Evolutionary conservation across 495 filamentous ascomycete genomes (phyloP), one percentile per base, ranked within the genome.

Genomic region (Symbiotaphrina buchneri): DNA sequence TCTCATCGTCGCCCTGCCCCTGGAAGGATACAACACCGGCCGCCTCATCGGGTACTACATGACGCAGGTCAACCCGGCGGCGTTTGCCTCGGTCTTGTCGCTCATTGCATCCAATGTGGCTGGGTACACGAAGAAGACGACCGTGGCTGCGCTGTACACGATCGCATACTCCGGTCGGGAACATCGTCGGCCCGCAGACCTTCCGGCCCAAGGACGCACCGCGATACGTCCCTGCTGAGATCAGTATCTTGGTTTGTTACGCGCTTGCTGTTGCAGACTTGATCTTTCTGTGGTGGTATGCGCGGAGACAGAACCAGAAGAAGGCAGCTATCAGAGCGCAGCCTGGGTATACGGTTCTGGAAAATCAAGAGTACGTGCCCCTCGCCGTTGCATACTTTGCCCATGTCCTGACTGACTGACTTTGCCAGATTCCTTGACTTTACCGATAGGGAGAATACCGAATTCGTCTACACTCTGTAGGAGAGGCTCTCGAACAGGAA

Each of bases 41-140:
- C 53, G 69, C 5, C 52, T 76, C 18, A 62, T 59, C 3, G 69
- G 68, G 1, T 73, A 71, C 43, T 76, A 76, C 41, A 48, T 75
- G 23, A 72, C 67, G 0, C 58, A 67, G 45, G 56, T 65, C 5
- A 54, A 47, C 30, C 56, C 72, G 2, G 70, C 65, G 10, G 59
- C 59, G 4, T 61, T 74, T 44, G 68, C 69, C 0, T 54, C 65
- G 26, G 47, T 51, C 0, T 51, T 73, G 33, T 61, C 65, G 1
- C 53, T 75, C 32, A 65, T 74, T 27, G 59, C 59, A 0, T 65
- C 60, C 15, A 78, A 80, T 37, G 63, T 77, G 4, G 68, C 71
- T 1, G 71, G 73, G 11, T 78, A 74, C 44, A 80, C 74, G 7
- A 77, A 78, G 52, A 78, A 77, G 47, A 78, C 72, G 0, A 78